Conservation (phyloP, 495 filamentous ascomycete species). For the Lasiosphaeria hispida region DNA sequence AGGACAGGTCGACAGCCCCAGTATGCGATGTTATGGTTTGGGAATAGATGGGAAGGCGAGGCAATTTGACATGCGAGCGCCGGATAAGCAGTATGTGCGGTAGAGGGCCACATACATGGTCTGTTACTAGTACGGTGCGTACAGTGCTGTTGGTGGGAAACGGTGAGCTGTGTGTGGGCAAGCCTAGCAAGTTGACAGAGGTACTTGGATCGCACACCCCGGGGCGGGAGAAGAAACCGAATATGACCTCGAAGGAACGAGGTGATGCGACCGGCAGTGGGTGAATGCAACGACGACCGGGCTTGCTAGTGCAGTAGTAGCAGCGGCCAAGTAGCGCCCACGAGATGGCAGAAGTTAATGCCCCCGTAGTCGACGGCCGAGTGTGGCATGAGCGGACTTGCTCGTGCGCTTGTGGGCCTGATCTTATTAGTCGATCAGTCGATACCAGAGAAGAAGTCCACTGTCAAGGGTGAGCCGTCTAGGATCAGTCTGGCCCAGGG, state of each 20-base stretch:
- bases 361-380: slow-evolving; percentile 13
- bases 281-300: slow-evolving; percentile 18
- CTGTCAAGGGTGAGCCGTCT: slow-evolving; percentile 19
- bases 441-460: slow-evolving; percentile 19
- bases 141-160: not conserved
- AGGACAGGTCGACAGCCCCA: slow-evolving; percentile 14
- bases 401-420: slow-evolving; percentile 16
- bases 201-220: slow-evolving; percentile 8
- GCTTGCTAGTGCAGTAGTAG: slow-evolving; percentile 9
- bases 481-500: slow-evolving; percentile 25
- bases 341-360: slow-evolving; percentile 11
- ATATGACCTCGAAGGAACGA: slow-evolving; percentile 10
- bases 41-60: not conserved
- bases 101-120: not conserved
- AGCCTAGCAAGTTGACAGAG: slow-evolving; percentile 14
- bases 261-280: slow-evolving; percentile 17
- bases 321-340: slow-evolving; percentile 6
- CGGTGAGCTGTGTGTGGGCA: slow-evolving; percentile 7
- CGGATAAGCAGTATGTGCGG: slow-evolving; percentile 15
- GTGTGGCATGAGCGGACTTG: slow-evolving; percentile 15
- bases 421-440: slow-evolving; percentile 32
- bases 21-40: slow-evolving; percentile 5
- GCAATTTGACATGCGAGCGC: slow-evolving; percentile 12
- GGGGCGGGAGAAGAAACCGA: slow-evolving; percentile 21
- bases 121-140: no score